Evolutionary conservation across 140 eudicot genomes (phyloP), one percentile per base, ranked within the genome.

Genomic region (Senecio squalidus): DNA sequence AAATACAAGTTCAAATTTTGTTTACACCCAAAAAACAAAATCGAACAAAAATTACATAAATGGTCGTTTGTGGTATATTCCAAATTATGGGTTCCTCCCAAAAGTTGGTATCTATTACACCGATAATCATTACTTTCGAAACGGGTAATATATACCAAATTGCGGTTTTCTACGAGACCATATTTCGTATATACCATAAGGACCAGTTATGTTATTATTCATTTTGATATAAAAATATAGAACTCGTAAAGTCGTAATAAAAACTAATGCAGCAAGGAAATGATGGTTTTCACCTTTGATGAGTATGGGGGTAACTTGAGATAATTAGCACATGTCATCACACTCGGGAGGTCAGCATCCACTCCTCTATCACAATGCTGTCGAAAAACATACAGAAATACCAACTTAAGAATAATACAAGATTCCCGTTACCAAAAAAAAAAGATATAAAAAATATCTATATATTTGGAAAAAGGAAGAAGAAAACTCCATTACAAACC

Each of bases 261-360:
- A n/a, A n/a, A 14, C 51, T 4, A 46, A 30, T 20, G 11, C 4
- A 5, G 40, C 11, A 36, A 52, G 8, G 21, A 55, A 11, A 51
- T 24, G 48, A 29, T 21, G 52, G 20, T 27, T 47, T 40, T 6
- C 17, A 92, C 98, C 75, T 92, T 87, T 23, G 96, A 81, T 43
- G 98, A 84, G 76, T 92, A 92, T 9, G 98, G 89, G 0, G 98
- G 98, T 60, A 92, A 80, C 85, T 92, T 92, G 66, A 92, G 77
- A 66, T 87, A 92, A 71, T 92, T 92, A 62, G 98, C 96, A 52
- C 98, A 92, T 9, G 98, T 92, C 98, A 92, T 92, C 60, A 84
- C 98, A 15, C 98, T 92, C 0, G 98, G 98, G 57, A 92, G 76
- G 66, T 92, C 98, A 1, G 73, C 81, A 62, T 92, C 96, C 25